Base-by-base conservation (phyloP, 352 stramenopile genomes). In the Pythium apleroticum region DNA sequence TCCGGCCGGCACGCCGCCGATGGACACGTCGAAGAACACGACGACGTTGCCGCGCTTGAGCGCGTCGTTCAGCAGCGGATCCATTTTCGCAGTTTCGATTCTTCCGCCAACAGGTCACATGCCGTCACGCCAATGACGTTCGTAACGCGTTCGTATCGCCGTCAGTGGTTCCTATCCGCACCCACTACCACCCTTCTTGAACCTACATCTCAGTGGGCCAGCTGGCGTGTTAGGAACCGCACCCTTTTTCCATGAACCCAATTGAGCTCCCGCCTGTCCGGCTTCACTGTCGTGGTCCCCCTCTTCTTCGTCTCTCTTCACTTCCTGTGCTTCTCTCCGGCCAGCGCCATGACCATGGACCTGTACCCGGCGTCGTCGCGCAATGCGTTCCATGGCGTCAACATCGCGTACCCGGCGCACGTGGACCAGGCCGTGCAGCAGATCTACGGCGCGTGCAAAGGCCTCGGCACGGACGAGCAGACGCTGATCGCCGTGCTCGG, bases 11-110 rank as follows among this genome's bases (percentile, higher is more conserved):
- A 85, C 88, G 27, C 83, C 84, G 15, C 90, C 91, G 53, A 98
- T 89, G 11, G 81, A 82, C 31, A 99, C 68, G 75, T 99, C 96
- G 43, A 99, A 95, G 78, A 99, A 99, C 35, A 98, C 96, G 15
- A 98, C 96, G 12, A 78, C 78, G 73, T 98, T 98, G 30, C 96
- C 96, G 45, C 91, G 73, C 67, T 95, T 86, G 63, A 98, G 84
- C 28, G 95, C 95, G 64, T 98, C 93, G 54, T 86, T 91, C 17
- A 98, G 76, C 60, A 81, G 75, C 50, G 88, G 80, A 79, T 98
- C 95, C 73, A 94, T 93, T 4, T 57, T 54, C 56, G n/a, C 56
- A n/a, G 7, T 49, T 33, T 30, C 10, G 31, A 60, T 58, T 45
- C 52, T 25, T 25, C 3, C 30, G 43, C 14, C 19, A 10, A 27